phyloP scores from a whole-genome alignment of 2,329 filamentous ascomycete genomes.

The Curvularia hawaiiensis region DNA sequence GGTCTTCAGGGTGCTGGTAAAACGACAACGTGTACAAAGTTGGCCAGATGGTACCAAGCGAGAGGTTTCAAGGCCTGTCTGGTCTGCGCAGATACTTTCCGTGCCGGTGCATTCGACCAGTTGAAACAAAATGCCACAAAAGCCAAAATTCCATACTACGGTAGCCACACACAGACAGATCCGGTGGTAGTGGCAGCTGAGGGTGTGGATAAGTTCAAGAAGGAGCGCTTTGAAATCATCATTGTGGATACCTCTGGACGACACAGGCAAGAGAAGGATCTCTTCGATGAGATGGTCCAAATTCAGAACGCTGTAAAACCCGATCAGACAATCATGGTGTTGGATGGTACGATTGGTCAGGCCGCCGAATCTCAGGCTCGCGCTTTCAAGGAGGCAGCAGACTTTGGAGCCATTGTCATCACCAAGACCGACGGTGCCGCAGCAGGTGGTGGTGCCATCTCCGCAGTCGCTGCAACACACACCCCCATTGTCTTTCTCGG shows the following conservation, averaged over 20 bases:
- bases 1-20: slow-evolving; percentile 97
- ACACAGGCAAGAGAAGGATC: slow-evolving; percentile 90
- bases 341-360: slow-evolving; percentile 96
- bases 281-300: slow-evolving; percentile 98
- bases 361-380: slow-evolving; percentile 92
- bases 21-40: slow-evolving; percentile 96
- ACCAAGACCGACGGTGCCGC: slow-evolving; percentile 98
- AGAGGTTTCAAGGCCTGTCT: slow-evolving; percentile 91
- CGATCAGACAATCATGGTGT: slow-evolving; percentile 97
- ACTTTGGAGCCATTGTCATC: slow-evolving; percentile 98
- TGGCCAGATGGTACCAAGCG: slow-evolving; percentile 92
- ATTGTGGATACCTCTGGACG: slow-evolving; percentile 97
- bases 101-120: slow-evolving; percentile 97
- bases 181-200: slow-evolving; percentile 92
- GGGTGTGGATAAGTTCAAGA: slow-evolving; percentile 98
- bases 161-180: slow-evolving; percentile 94
- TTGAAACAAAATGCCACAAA: slow-evolving; percentile 99
- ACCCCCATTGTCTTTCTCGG: slow-evolving; percentile 98
- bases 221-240: slow-evolving; percentile 97
- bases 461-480: slow-evolving; percentile 92
- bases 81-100: slow-evolving; percentile 97
- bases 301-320: slow-evolving; percentile 90
- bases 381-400: slow-evolving; percentile 95
- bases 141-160: slow-evolving; percentile 98
- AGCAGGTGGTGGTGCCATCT: slow-evolving; percentile 94